Evolutionary conservation across 225 moss, liverwort and hornwort genomes (phyloP), one percentile per base, ranked within the genome.

Genomic region (Lunularia cruciata): DNA sequence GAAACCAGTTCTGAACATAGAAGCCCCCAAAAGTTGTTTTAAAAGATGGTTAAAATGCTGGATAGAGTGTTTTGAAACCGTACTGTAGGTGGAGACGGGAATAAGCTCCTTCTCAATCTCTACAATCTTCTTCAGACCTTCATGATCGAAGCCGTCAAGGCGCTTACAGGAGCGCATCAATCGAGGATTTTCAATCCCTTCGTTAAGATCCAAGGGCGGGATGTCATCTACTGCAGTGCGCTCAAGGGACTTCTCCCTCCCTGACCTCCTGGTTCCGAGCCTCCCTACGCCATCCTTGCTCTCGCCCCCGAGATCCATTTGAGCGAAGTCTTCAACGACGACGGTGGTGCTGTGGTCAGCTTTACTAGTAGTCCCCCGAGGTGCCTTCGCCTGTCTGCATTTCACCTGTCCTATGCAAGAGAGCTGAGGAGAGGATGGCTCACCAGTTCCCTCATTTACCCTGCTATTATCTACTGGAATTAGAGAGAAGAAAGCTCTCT

Each of bases 341-440:
- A n/a, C n/a, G n/a, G n/a, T n/a, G n/a, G n/a, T n/a, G n/a, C n/a
- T 18, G 18, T 47, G 12, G 10, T 10, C 46, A 27, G 15, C 13
- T 18, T 23, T 45, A 19, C 37, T 51, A 9, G 57, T 57, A 3
- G 39, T 20, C 12, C 47, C 8, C 39, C 60, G 65, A 2, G 57
- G 25, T 25, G 46, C 14, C 58, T 78, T 83, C 23, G 47, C 68
- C 34, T 83, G 78, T 42, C 75, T 65, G 8, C 78, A 78, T 62
- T 83, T 83, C 9, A 83, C 82, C 59, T 83, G 78, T 60, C 82
- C 82, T 58, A 83, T 83, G 53, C 82, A 83, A n/a, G 82, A 78
- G 37, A 83, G 45, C 69, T 83, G 82, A 32, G 82, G 82, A 57
- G 82, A 83, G 33, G 78, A 62, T 3, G 82, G 82, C 46, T 83